These are phyloP conservation scores for Exophiala oligosperma DNA, from an alignment of 2,329 filamentous ascomycete genomes.

Conservation along the genomic window DNA sequence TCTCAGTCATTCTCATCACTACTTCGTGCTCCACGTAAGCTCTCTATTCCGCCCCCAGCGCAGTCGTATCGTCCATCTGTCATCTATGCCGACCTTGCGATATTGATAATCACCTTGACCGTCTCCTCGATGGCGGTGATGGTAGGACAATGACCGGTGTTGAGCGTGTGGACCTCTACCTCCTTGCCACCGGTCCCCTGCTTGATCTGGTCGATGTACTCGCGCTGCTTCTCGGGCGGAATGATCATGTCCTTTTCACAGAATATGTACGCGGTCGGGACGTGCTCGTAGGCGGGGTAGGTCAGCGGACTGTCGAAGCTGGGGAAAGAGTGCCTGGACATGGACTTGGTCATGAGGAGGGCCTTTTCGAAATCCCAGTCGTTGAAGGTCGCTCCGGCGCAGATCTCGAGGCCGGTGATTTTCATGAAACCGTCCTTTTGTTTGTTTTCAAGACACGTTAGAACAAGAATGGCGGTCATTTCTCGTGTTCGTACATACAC, in stretches of 20 bases:
- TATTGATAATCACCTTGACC: slow-evolving; percentile 14
- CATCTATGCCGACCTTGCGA: background rate
- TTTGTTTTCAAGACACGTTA: too few relatives aligned
- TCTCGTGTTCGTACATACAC: too few relatives aligned
- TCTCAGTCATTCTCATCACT: too few relatives aligned
- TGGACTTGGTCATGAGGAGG: slow-evolving; percentile 20
- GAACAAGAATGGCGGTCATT: too few relatives aligned
- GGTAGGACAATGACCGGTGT: slow-evolving; percentile 34
- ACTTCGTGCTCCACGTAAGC: too few relatives aligned
- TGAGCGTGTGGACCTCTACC: slow-evolving; percentile 34
- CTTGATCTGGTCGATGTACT: slow-evolving; percentile 34
- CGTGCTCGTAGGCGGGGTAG: slow-evolving; percentile 35
- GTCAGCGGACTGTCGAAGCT: slow-evolving; percentile 35
- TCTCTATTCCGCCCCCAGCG: too few relatives aligned
- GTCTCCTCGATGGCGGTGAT: slow-evolving; percentile 29
- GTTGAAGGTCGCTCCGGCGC: slow-evolving; percentile 7
- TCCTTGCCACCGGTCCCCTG: slow-evolving; percentile 31
- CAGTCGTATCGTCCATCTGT: too few relatives aligned
- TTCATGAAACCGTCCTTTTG: slow-evolving; percentile 9
- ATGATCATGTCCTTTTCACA: slow-evolving; percentile 34
- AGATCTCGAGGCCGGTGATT: slow-evolving; percentile 4
- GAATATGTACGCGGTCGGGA: slow-evolving; percentile 37
- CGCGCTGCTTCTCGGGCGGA: slow-evolving; percentile 31
- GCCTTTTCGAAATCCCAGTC: slow-evolving; percentile 15
- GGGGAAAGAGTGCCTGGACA: slow-evolving; percentile 30